These are phyloP conservation scores for Monosporascus ibericus DNA, from an alignment of 2,329 filamentous ascomycete genomes.

Conservation along the genomic window DNA sequence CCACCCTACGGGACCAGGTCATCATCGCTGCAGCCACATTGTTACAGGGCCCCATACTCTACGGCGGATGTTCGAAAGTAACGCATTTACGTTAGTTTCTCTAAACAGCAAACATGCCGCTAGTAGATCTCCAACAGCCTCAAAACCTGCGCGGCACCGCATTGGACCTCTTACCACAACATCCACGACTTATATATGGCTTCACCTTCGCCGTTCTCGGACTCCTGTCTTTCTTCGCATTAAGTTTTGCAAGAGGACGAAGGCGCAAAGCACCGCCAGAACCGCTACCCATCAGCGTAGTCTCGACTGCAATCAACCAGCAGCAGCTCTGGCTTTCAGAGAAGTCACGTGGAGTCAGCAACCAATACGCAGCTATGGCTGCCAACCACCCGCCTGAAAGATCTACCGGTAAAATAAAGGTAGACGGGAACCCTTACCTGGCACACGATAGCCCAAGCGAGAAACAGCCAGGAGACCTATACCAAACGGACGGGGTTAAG, in stretches of 20 bases:
- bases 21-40: constrained; percentile 15
- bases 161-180: constrained; percentile 21
- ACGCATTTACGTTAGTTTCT: constrained; percentile 20
- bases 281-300: constrained; percentile 3
- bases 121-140: constrained; percentile 26
- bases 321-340: constrained; percentile 14
- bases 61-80: constrained; percentile 6
- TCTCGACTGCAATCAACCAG: constrained; percentile 7
- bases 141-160: constrained; percentile 23
- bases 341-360: constrained; percentile 26
- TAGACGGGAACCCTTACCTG: constrained; percentile 1
- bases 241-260: constrained; percentile 12
- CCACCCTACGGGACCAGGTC: constrained; percentile 3
- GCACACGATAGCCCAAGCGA: constrained; percentile 2
- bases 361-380: constrained; percentile 20
- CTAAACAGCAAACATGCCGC: constrained; percentile 34
- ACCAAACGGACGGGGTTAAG: constrained; percentile 3
- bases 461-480: constrained; percentile 9
- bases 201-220: constrained; percentile 13
- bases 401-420: constrained; percentile 6
- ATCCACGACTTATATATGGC: constrained; percentile 17
- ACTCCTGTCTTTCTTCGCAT: constrained; percentile 15
- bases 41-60: constrained; percentile 15
- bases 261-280: constrained; percentile 14
- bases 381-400: constrained; percentile 14